Evolutionary conservation across 2,329 filamentous ascomycete genomes (phyloP).

Genomic region (Aspergillus phoenicis): DNA sequence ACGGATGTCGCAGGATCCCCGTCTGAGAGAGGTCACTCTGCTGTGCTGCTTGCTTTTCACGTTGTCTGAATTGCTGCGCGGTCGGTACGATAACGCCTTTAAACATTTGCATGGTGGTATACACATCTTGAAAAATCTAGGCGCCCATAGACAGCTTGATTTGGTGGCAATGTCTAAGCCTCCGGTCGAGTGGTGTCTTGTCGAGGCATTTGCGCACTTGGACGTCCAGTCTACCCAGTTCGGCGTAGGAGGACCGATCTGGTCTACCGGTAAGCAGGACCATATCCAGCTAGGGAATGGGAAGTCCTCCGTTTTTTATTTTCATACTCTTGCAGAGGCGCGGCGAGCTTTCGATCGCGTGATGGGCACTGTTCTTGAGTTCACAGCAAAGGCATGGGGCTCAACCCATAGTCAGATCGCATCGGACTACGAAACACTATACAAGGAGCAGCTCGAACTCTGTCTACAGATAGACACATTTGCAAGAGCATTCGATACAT

Average conservation of each 20-base stretch:
- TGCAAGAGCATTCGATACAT: background rate
- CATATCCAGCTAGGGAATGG: background rate
- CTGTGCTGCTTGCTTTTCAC: constrained; percentile 16
- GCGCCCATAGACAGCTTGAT: background rate
- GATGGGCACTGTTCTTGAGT: background rate
- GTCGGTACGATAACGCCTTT: constrained; percentile 14
- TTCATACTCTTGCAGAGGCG: background rate
- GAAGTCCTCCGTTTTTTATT: background rate
- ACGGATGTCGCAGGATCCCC: constrained; percentile 10
- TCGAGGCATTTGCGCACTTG: constrained; percentile 10
- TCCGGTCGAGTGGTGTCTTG: background rate
- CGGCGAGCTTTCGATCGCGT: constrained; percentile 1
- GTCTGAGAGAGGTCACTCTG: constrained; percentile 9
- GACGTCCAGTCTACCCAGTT: constrained; percentile 10
- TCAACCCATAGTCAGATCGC: background rate
- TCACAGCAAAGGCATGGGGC: background rate
- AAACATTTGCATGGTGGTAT: constrained; percentile 12
- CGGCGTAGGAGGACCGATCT: background rate
- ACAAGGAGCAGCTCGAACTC: background rate
- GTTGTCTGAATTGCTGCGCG: constrained; percentile 4
- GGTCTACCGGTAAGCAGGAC: background rate
- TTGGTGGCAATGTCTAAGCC: background rate
- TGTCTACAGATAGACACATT: background rate
- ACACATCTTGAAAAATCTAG: constrained; percentile 1
- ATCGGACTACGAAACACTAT: background rate